phyloP scores from a whole-genome alignment of 805 yeast genomes.

The Saturnispora quitensis region DNA sequence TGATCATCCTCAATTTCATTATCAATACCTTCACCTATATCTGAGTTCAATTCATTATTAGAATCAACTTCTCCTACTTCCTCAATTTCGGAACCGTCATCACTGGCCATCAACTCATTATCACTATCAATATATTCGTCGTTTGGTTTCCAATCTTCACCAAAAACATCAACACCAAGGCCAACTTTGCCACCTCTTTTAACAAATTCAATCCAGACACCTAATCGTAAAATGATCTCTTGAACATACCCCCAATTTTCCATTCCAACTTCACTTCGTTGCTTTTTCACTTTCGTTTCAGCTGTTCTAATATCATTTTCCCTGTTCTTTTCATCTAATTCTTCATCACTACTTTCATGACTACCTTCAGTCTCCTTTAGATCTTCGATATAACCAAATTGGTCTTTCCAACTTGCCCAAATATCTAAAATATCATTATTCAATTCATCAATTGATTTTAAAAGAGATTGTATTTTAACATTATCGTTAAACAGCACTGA shows the following conservation, averaged over 20 bases:
- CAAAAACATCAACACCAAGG: constrained; percentile 3
- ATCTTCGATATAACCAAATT: neutral
- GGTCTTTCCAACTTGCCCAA: constrained; percentile 4
- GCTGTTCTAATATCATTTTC: neutral
- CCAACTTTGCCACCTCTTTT: constrained; percentile 4
- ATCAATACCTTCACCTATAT: constrained; percentile 2
- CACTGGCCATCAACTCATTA: neutral
- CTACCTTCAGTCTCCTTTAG: constrained; percentile 29
- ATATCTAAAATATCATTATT: constrained; percentile 2
- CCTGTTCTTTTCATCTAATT: neutral
- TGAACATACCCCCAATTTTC: constrained; percentile 5
- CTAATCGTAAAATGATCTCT: constrained; percentile 1
- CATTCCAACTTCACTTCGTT: constrained; percentile 3
- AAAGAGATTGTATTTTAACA: neutral
- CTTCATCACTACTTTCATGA: neutral
- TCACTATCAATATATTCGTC: neutral
- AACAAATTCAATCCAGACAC: constrained; percentile 4
- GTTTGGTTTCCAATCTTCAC: neutral
- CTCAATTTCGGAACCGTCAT: neutral
- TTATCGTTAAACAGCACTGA: neutral
- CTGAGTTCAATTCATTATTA: neutral
- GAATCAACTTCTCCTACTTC: neutral
- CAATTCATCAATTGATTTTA: neutral
- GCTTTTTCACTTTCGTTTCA: neutral
- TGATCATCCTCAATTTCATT: constrained; percentile 5